Base-by-base conservation (phyloP, 140 eudicot species). In the Anethum foeniculum region DNA sequence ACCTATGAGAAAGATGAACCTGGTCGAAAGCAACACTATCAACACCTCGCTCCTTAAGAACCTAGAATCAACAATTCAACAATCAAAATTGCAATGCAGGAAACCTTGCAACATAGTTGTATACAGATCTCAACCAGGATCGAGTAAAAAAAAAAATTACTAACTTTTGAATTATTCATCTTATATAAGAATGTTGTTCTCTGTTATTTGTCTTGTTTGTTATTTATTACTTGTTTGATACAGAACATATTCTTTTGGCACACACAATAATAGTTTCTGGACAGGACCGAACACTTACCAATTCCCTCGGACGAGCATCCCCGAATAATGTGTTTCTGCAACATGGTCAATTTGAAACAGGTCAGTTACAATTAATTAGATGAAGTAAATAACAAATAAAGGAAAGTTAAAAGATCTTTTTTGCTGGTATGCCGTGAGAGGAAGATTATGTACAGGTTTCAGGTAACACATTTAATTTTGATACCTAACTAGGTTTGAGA, bases 281-380 rank as follows among this genome's bases (percentile, higher is more conserved):
- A 74, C 34, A 23, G 56, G 23, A 43, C 34, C 71, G 30, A 39
- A 30, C 79, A 58, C 90, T 87, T 78, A 96, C 99, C 93, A 91
- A n/a, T 87, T 96, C 99, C 72, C 99, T 86, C 23, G 99, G 98
- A 43, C 98, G 96, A 81, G 98, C 98, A 79, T 93, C 97, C 72
- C 96, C 97, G 83, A 96, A 91, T 83, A 93, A 83, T 18, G 88
- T 52, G 82, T 80, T 87, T 88, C 99, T 92, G 96, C 46, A 47
- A 21, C 14, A 19, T 44, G 43, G 71, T 76, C 69, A 25, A 62
- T 62, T 30, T 25, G 34, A 62, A 9, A 9, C 8, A 25, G 69
- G 69, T 62, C 69, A 62, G 2, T n/a, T 62, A 62, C 34, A 25
- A 62, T 10, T 62, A 62, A 4, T 62, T 14, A 62, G 30, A 67